Evolutionary conservation across 2,329 filamentous ascomycete species (phyloP), one percentile per base, ranked within the genome.

Genomic region (Trichoderma afroharzianum): DNA sequence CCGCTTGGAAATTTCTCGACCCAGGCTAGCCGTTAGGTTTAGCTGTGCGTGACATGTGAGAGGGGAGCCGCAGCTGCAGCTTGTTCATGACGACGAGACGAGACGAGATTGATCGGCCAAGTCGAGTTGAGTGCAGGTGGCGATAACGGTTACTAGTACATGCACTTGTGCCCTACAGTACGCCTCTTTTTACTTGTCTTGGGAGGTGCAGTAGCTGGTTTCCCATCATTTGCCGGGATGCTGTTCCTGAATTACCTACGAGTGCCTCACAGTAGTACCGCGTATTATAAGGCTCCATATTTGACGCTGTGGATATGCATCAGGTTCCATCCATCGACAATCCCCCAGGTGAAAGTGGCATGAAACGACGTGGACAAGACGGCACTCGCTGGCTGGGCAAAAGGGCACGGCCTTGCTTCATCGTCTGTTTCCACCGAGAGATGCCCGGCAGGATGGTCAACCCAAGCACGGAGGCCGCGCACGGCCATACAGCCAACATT

Each of bases 221-320:
- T 47, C 8, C 43, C 2, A 53, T 62, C 39, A 62, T 62, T 15
- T 69, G 39, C 36, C 39, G 50, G 63, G 50, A 67, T 58, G 21
- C 30, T 67, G 32, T 43, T 67, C 50, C 63, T 67, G 63, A 21
- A 50, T 50, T 50, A 50, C 43, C 21, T 50, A 50, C 43, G 43
- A 50, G 43, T 18, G 32, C 12, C 9, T 33, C n/a, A 36, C 33
- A 39, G 15, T n/a, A 12, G 43, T 47, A 47, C 43, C 36, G 15
- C 36, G 36, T 47, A 47, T 47, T 24, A 26, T 53, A 18, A 6
- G 26, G 36, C 18, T 57, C 67, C 57, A 18, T 69, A 53, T 69
- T 50, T 28, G 67, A 69, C 57, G 57, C 67, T 69, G 67, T 69
- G 67, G 67, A 69, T 69, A 69, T 68, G 39, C 12, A 21, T 62